Conservation (phyloP, 1,139 yeast species). For the Trichomonascaceae sp. region DNA sequence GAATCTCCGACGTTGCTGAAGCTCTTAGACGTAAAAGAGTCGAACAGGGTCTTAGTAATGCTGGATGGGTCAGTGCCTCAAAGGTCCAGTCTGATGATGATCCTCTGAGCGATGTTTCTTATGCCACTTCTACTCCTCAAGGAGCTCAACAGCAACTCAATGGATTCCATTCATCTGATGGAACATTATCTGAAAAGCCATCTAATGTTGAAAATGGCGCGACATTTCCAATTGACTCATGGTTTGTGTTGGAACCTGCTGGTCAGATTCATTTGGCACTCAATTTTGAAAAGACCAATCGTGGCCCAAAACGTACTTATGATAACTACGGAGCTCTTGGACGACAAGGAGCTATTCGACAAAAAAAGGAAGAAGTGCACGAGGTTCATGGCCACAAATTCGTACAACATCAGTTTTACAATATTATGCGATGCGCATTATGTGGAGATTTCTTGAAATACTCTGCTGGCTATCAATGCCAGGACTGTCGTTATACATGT, state of each 20-base stretch:
- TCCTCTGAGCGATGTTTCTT: constrained; percentile 9
- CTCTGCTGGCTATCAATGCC: constrained; percentile 93
- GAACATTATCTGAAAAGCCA: neutral
- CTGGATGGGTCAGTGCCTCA: constrained; percentile 84
- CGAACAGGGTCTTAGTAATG: constrained; percentile 60
- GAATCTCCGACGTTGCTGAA: constrained; percentile 85
- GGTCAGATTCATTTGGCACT: constrained; percentile 78
- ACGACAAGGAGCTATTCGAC: constrained; percentile 97
- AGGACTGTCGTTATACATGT: constrained; percentile 89
- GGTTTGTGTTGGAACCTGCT: constrained; percentile 91
- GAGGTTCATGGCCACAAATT: constrained; percentile 97
- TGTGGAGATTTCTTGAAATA: constrained; percentile 88
- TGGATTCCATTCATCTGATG: neutral
- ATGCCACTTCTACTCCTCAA: constrained; percentile 2
- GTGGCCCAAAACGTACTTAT: constrained; percentile 39
- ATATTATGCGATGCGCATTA: constrained; percentile 93
- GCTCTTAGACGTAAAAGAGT: constrained; percentile 88
- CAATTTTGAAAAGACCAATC: constrained; percentile 68
- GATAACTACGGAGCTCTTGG: constrained; percentile 70
- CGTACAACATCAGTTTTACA: constrained; percentile 91
- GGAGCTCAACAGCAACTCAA: neutral
- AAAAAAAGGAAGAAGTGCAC: constrained; percentile 87
- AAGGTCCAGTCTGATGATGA: constrained; percentile 32
- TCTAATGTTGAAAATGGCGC: neutral
- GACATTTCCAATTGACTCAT: constrained; percentile 47